Evolutionary conservation across 495 filamentous ascomycete species (phyloP).

Genomic region (Terfezia boudieri): DNA sequence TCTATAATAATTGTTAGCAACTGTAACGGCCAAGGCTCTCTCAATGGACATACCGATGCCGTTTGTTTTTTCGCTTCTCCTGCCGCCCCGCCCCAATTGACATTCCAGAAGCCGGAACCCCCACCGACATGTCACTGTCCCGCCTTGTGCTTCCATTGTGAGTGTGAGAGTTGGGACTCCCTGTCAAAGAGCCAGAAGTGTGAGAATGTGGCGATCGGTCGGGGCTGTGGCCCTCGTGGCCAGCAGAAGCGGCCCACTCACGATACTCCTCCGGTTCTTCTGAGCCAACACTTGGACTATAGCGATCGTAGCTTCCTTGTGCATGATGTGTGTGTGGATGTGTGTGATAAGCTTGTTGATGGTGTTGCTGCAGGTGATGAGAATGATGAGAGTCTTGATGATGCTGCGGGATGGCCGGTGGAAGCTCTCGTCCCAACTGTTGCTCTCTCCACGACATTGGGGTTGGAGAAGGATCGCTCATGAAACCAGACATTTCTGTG

Average conservation of each 20-base stretch:
- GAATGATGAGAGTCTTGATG: constrained; percentile 12
- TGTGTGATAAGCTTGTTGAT: constrained; percentile 11
- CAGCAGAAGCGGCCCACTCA: constrained; percentile 15
- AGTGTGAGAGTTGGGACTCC: constrained; percentile 16
- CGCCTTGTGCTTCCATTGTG: constrained; percentile 15
- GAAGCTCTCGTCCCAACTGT: constrained; percentile 16
- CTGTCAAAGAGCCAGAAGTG: constrained; percentile 16
- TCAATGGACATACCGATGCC: constrained; percentile 16
- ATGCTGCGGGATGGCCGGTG: constrained; percentile 12
- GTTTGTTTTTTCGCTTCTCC: constrained; percentile 85
- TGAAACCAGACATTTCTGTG: constrained; percentile 16
- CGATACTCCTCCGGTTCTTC: constrained; percentile 17
- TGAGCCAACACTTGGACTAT: constrained; percentile 11
- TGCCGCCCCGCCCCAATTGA: constrained; percentile 35
- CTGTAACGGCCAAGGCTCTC: constrained; percentile 1
- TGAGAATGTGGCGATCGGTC: constrained; percentile 16
- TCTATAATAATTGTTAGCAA: constrained; percentile 24
- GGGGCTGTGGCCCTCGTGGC: constrained; percentile 12
- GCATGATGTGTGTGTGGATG: neutral
- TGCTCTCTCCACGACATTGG: constrained; percentile 16
- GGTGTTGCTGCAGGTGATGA: constrained; percentile 11
- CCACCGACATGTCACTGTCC: constrained; percentile 5
- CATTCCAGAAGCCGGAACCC: constrained; percentile 11
- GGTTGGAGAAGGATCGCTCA: constrained; percentile 11
- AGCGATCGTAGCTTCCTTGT: constrained; percentile 1